These are phyloP conservation scores for Gossypium bickii DNA, from an alignment of 345 rosid species.

Conservation along the genomic window DNA sequence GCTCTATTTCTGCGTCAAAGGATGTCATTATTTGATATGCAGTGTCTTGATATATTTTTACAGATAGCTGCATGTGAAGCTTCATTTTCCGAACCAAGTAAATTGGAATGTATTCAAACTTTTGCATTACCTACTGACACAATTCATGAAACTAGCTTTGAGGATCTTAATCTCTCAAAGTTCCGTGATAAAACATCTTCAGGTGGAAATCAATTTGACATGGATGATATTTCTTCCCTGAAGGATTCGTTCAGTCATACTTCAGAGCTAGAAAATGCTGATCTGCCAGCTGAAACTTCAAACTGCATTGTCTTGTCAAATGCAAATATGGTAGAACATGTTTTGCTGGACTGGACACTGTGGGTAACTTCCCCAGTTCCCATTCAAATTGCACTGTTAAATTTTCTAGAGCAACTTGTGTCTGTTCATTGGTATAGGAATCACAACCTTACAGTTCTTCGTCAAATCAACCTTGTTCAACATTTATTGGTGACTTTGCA, in stretches of 20 bases:
- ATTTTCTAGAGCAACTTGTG: constrained; percentile 95
- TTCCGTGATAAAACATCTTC: constrained; percentile 81
- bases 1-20: constrained; percentile 86
- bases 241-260: constrained; percentile 88
- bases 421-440: constrained; percentile 99
- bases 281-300: constrained; percentile 75
- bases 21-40: constrained; percentile 91
- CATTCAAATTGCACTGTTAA: constrained; percentile 87
- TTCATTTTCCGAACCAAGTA: constrained; percentile 92
- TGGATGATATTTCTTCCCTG: constrained; percentile 86
- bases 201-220: constrained; percentile 85
- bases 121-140: constrained; percentile 45
- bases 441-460: constrained; percentile 93
- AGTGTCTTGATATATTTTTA: constrained; percentile 87
- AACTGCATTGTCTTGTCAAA: constrained; percentile 96
- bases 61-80: constrained; percentile 99
- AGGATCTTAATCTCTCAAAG: constrained; percentile 63
- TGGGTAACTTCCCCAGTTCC: constrained; percentile 94
- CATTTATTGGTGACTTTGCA: constrained; percentile 92
- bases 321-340: constrained; percentile 98
- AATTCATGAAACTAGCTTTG: constrained; percentile 65
- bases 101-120: constrained; percentile 41
- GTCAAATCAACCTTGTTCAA: constrained; percentile 90
- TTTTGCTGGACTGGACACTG: constrained; percentile 96
- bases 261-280: constrained; percentile 89